A percentile compares a stretch with the other conserved stretches of the same genome.
These are phyloP conservation scores for Bacidia rubella DNA, from an alignment of 495 filamentous ascomycete species.

Conservation along the genomic window DNA sequence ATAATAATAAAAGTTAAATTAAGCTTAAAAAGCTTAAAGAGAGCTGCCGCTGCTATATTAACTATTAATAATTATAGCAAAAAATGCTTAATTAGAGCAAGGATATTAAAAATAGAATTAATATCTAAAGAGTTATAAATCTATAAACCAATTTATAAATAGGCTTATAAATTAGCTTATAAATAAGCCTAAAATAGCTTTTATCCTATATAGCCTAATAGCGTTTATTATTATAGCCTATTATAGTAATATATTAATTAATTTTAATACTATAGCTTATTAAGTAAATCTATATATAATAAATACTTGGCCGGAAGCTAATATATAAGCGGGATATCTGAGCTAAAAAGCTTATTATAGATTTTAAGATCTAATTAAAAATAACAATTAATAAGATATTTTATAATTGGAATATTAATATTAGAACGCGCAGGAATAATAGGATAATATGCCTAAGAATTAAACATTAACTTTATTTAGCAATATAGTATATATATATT, in stretches of 20 bases:
- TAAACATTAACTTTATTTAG: too few species aligned
- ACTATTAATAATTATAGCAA: neutral
- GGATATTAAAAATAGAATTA: too few species aligned
- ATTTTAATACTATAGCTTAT: conserved; percentile 1
- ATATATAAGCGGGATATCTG: neutral
- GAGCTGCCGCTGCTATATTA: neutral
- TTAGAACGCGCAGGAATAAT: neutral
- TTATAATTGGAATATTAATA: neutral
- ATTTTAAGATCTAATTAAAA: conserved; percentile 1
- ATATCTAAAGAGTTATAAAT: too few species aligned
- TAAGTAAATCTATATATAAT: neutral
- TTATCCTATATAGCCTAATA: too few species aligned
- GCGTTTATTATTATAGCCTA: neutral
- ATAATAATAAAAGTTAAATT: neutral
- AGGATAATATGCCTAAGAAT: neutral
- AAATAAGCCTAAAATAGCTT: too few species aligned
- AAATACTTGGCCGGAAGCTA: neutral
- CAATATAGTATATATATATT: neutral
- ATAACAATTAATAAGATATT: neutral
- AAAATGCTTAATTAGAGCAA: neutral
- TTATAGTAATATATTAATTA: neutral
- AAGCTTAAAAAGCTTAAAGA: neutral
- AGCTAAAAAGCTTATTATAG: neutral
- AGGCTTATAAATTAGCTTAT: too few species aligned
- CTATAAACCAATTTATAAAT: too few species aligned